Evolutionary conservation across 139 green algal genomes (phyloP).

Genomic region (Picochlorum sp.): DNA sequence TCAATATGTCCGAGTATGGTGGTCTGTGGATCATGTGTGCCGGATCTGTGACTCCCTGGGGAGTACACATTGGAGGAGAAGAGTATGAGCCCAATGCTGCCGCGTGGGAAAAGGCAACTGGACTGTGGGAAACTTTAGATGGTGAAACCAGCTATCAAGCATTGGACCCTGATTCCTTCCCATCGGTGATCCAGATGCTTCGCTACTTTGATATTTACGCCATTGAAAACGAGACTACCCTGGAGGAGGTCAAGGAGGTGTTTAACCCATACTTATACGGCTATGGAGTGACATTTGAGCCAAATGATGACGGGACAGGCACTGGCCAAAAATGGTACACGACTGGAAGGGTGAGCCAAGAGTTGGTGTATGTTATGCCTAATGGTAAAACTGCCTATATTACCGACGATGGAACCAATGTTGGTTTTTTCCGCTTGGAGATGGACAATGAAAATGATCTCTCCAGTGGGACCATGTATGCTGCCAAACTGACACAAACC

Average conservation of each 20-base stretch:
- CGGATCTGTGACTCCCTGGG: conserved; percentile 17
- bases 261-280: conserved; percentile 22
- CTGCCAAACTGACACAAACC: conserved; percentile 5
- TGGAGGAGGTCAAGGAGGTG: background rate
- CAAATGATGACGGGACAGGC: background rate
- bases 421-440: conserved; percentile 16
- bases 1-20: background rate
- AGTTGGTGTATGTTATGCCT: conserved; percentile 25
- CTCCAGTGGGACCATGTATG: conserved; percentile 1
- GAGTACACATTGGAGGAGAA: conserved; percentile 19
- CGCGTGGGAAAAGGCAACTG: background rate
- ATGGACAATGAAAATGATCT: conserved; percentile 6
- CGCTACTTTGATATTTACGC: conserved; percentile 10
- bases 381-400: conserved; percentile 30
- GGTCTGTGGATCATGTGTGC: background rate
- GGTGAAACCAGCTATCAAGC: background rate
- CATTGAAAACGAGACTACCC: background rate
- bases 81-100: conserved; percentile 27
- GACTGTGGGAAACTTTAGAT: background rate
- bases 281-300: background rate
- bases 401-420: conserved; percentile 21
- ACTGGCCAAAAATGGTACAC: conserved; percentile 11
- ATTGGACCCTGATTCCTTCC: background rate
- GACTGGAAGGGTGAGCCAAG: conserved; percentile 8
- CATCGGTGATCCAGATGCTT: background rate